Evolutionary conservation across 139 green algal genomes (phyloP).

Genomic region (Zygnema cylindricum): DNA sequence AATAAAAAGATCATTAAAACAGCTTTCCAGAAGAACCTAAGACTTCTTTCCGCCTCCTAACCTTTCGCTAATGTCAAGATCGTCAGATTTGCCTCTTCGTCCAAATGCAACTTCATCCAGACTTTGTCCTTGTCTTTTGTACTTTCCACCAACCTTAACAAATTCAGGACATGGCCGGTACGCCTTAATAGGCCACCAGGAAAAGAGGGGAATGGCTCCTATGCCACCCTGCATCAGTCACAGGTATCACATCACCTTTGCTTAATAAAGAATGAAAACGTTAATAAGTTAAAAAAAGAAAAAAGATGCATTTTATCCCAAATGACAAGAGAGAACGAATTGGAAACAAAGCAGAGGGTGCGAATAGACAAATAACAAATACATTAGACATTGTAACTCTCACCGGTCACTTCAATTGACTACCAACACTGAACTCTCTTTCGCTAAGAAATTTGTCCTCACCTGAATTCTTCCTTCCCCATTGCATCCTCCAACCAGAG

Average conservation of each 20-base stretch:
- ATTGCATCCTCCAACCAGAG: slow-evolving; percentile 22
- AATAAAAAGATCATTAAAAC: too few species aligned
- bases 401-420: too few species aligned
- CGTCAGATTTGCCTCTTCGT: slow-evolving; percentile 6
- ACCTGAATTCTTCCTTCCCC: slow-evolving; percentile 44
- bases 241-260: too few species aligned
- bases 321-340: too few species aligned
- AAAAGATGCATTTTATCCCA: too few species aligned
- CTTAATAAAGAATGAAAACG: too few species aligned
- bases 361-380: too few species aligned
- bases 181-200: slow-evolving; percentile 51
- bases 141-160: slow-evolving; percentile 36
- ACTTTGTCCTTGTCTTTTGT: slow-evolving; percentile 39
- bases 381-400: too few species aligned
- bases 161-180: slow-evolving; percentile 46
- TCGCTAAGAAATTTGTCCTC: too few species aligned
- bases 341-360: too few species aligned
- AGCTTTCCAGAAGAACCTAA: background rate
- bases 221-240: slow-evolving; percentile 37
- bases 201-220: slow-evolving; percentile 22
- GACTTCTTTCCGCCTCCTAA: background rate
- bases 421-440: too few species aligned
- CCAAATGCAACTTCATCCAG: slow-evolving; percentile 58
- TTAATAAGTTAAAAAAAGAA: too few species aligned
- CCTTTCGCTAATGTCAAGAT: slow-evolving; percentile 33